phyloP scores from a whole-genome alignment of 2,329 filamentous ascomycete species.

The Stagonosporopsis vannaccii region DNA sequence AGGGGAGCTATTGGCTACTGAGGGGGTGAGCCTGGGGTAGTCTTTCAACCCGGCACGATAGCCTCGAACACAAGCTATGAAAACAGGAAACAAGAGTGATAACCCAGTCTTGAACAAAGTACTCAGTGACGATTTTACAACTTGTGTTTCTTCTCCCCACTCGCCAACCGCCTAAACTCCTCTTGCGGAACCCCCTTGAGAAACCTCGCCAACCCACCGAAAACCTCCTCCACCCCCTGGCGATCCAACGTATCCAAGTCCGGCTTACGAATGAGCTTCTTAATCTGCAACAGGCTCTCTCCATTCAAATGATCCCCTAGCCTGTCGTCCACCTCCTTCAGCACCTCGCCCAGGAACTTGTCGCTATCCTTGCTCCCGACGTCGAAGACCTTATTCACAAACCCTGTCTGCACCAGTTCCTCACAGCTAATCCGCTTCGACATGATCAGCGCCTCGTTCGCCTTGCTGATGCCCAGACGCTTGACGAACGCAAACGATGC shows the following conservation, averaged over 20 bases:
- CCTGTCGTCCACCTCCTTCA: conserved; percentile 80
- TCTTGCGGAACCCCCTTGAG: conserved; percentile 80
- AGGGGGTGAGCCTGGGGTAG: conserved; percentile 45
- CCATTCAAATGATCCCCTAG: conserved; percentile 81
- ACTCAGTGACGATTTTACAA: too few relatives aligned
- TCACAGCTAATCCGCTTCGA: conserved; percentile 76
- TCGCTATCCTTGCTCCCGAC: conserved; percentile 64
- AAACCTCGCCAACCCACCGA: conserved; percentile 84
- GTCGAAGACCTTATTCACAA: conserved; percentile 83
- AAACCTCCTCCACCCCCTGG: conserved; percentile 84
- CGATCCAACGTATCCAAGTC: conserved; percentile 75
- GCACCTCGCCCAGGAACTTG: conserved; percentile 74
- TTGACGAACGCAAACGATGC: conserved; percentile 80
- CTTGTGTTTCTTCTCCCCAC: conserved; percentile 93
- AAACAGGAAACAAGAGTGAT: too few relatives aligned
- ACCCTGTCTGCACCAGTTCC: conserved; percentile 78
- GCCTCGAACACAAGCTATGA: too few relatives aligned
- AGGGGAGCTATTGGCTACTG: conserved; percentile 41
- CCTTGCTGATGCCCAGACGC: conserved; percentile 79
- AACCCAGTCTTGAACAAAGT: too few relatives aligned
- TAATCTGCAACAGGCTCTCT: conserved; percentile 82
- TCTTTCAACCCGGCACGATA: too few relatives aligned
- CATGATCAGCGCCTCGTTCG: conserved; percentile 94
- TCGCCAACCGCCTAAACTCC: conserved; percentile 85
- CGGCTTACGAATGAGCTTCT: conserved; percentile 78